Conservation (phyloP, 2,329 filamentous ascomycete genomes). For the Zymoseptoria ardabiliae region DNA sequence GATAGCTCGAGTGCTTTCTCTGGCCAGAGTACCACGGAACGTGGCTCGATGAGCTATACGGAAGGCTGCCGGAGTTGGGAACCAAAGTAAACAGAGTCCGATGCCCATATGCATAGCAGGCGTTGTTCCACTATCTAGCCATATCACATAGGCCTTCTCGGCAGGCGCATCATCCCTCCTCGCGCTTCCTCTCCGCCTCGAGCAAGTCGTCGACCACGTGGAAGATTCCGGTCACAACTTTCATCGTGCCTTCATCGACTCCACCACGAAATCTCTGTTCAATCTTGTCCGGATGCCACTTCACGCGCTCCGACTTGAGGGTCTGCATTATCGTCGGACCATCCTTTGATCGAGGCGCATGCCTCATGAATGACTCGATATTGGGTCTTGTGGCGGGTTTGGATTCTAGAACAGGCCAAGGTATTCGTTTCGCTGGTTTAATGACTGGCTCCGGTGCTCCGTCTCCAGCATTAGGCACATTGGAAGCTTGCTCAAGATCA, state of each 20-base stretch:
- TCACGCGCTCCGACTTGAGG: constrained; percentile 76
- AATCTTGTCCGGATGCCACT: constrained; percentile 98
- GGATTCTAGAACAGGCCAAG: constrained; percentile 68
- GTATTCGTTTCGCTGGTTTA: constrained; percentile 35
- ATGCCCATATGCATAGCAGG: not conserved
- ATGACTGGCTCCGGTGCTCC: constrained; percentile 4
- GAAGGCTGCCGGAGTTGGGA: not conserved
- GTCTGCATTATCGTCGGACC: constrained; percentile 35
- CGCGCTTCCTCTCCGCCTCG: constrained; percentile 21
- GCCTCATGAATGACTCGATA: constrained; percentile 63
- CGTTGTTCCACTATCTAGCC: no score
- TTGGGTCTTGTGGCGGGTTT: constrained; percentile 49
- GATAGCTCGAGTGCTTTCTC: no score
- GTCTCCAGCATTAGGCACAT: constrained; percentile 1
- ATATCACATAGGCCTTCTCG: not conserved
- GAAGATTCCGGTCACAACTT: constrained; percentile 79
- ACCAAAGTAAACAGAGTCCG: not conserved
- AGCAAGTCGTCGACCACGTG: constrained; percentile 66
- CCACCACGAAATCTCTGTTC: constrained; percentile 74
- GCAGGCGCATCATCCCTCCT: not conserved
- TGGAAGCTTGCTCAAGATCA: constrained; percentile 13
- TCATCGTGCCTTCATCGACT: constrained; percentile 65
- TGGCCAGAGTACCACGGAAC: no score
- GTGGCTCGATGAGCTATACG: no score
- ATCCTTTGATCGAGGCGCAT: constrained; percentile 35